Evolutionary conservation across 1,139 yeast species (phyloP).

Genomic region (Yamadazyma friedrichii): DNA sequence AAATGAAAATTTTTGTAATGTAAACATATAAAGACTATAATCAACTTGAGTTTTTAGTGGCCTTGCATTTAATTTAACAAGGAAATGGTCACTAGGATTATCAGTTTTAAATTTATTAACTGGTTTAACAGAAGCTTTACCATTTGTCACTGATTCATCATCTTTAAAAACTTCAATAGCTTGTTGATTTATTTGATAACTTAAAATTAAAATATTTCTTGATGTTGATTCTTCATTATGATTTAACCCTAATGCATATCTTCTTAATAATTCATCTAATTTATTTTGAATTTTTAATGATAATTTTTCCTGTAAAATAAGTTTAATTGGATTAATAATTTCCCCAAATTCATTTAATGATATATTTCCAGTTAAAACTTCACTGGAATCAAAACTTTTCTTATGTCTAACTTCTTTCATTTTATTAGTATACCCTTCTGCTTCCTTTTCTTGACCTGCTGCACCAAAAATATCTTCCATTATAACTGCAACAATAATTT

Average conservation of each 20-base stretch:
- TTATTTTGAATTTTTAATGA: conserved; percentile 70
- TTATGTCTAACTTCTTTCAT: conserved; percentile 91
- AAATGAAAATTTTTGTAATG: conserved; percentile 73
- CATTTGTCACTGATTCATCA: conserved; percentile 10
- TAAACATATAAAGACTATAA: conserved; percentile 48
- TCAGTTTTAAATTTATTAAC: conserved; percentile 9
- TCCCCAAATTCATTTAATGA: conserved; percentile 57
- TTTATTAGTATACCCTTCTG: conserved; percentile 82
- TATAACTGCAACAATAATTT: conserved; percentile 62
- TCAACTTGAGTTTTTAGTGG: conserved; percentile 53
- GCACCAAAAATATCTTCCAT: conserved; percentile 95
- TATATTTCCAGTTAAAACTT: conserved; percentile 67
- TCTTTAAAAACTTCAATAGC: conserved; percentile 34
- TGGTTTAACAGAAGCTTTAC: conserved; percentile 14
- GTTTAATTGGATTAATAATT: conserved; percentile 68
- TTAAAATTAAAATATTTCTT: conserved; percentile 62
- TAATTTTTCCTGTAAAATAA: conserved; percentile 63
- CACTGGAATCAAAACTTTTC: conserved; percentile 87
- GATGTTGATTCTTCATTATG: conserved; percentile 64
- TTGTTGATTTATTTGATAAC: conserved; percentile 70
- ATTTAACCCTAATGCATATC: conserved; percentile 75
- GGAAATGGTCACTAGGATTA: conserved; percentile 55
- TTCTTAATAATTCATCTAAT: conserved; percentile 73
- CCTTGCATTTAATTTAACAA: conserved; percentile 65
- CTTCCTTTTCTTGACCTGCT: conserved; percentile 93